Evolutionary conservation across 169 alveolate species (phyloP).

Genomic region (Blepharisma undulans): DNA sequence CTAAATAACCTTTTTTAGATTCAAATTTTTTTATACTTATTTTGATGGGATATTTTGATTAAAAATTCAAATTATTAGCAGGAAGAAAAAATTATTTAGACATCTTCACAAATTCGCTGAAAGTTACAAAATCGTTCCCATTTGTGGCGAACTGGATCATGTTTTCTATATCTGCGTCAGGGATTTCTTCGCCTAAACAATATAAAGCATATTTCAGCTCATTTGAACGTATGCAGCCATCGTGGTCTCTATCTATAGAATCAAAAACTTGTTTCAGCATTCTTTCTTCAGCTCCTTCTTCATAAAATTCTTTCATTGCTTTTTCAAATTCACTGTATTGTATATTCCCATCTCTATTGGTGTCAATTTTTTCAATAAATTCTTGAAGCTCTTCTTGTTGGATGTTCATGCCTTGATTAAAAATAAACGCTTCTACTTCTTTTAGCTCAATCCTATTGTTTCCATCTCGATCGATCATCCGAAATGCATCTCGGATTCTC

Average conservation of each 20-base stretch:
- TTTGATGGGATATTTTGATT: neutral
- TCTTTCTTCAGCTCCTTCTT: neutral
- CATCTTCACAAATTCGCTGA: neutral
- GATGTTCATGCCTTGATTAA: slow-evolving; percentile 32
- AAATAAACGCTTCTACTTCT: slow-evolving; percentile 23
- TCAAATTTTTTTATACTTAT: neutral
- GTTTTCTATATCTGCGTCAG: slow-evolving; percentile 4
- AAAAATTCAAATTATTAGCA: neutral
- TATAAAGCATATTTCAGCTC: slow-evolving; percentile 31
- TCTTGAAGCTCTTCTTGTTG: slow-evolving; percentile 30
- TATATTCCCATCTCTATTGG: slow-evolving; percentile 22
- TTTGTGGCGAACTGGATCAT: neutral
- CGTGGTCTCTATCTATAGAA: neutral
- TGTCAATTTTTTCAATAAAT: slow-evolving; percentile 20
- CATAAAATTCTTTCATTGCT: neutral
- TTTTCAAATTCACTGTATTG: slow-evolving; percentile 2
- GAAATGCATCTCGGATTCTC: neutral
- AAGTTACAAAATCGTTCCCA: slow-evolving; percentile 10
- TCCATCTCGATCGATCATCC: neutral
- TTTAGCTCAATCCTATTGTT: neutral
- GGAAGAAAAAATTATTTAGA: neutral
- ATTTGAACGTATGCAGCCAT: neutral
- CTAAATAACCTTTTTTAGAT: neutral
- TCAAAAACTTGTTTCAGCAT: slow-evolving; percentile 13
- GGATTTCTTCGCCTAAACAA: slow-evolving; percentile 23